Base-by-base conservation (phyloP, 805 yeast species). In the Candida mattraensis region DNA sequence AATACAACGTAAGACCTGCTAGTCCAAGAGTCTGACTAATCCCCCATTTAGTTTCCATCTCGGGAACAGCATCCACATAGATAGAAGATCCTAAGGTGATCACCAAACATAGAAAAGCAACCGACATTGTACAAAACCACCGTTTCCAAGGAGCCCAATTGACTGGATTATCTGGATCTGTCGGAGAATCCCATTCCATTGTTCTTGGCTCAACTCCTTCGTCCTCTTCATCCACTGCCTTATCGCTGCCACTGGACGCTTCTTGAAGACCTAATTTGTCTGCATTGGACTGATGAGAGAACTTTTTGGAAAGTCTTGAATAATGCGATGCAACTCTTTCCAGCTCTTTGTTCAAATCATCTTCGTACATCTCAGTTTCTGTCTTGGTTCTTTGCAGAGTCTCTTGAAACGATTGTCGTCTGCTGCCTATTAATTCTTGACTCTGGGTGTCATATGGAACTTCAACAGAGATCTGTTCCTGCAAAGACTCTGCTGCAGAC, bases 71-170 rank as follows among this genome's bases (percentile, higher is more conserved):
- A 37, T 76, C 70, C 17, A 82, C 84, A 50, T 69, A 84, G 36
- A 83, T 64, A 0, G 91, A 83, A 0, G 89, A 80, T 16, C 93
- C 91, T 55, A 84, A 71, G 0, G 88, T 76, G 20, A 82, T 82
- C 21, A 78, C 83, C 22, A 83, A 66, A 66, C 89, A 83, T 30
- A 78, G 63, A 15, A 66, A 40, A 2, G 88, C 87, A 10, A 80
- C 75, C 4, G 76, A 69, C 76, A 78, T 72, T 1, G 89, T 82
- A 38, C 75, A 62, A 25, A 56, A 54, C 88, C 89, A 82, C 60
- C 73, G 79, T 54, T 72, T 78, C 72, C 72, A 63, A 3, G 33
- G 17, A 3, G 85, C 71, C 88, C 88, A 83, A 53, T 82, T 83
- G 40, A 67, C 68, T 8, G 91, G 91, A 53, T 81, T 76, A 18